phyloP scores from a whole-genome alignment of 306 rosid species.

The Oxytropis ochrocephala region DNA sequence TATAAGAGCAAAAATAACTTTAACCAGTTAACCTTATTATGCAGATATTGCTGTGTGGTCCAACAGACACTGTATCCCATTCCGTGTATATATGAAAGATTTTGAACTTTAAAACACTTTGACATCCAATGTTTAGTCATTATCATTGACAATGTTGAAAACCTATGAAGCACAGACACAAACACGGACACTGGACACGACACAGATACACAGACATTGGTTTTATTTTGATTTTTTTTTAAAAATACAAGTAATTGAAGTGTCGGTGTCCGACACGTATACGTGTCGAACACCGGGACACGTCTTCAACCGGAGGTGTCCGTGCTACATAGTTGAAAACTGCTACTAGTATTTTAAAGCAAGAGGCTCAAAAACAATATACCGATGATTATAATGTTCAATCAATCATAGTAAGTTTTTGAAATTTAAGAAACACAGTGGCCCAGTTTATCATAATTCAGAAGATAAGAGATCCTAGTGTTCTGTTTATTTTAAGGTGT shows the following conservation, averaged over 20 bases:
- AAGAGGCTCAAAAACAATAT: no score
- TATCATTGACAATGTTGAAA: not conserved
- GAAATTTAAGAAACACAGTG: not conserved
- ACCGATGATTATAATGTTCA: no score
- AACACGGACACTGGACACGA: no score
- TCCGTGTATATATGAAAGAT: not conserved
- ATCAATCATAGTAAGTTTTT: no score
- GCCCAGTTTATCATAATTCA: conserved; percentile 25
- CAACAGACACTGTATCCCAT: conserved; percentile 32
- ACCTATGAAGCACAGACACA: no score
- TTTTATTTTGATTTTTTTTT: no score
- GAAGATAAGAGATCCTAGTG: conserved; percentile 22
- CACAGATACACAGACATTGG: no score
- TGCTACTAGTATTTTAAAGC: not conserved
- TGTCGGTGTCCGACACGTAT: no score
- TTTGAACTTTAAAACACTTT: not conserved
- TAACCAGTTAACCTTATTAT: conserved; percentile 17
- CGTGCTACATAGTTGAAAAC: no score
- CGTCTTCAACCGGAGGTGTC: no score
- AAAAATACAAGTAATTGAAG: no score
- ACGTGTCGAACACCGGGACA: no score
- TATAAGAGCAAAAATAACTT: conserved; percentile 19
- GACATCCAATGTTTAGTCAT: conserved; percentile 1
- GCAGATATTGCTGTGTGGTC: conserved; percentile 32
- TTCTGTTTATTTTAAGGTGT: not conserved